Conservation (phyloP, 106 monocot genomes). For the Allium sativum region DNA sequence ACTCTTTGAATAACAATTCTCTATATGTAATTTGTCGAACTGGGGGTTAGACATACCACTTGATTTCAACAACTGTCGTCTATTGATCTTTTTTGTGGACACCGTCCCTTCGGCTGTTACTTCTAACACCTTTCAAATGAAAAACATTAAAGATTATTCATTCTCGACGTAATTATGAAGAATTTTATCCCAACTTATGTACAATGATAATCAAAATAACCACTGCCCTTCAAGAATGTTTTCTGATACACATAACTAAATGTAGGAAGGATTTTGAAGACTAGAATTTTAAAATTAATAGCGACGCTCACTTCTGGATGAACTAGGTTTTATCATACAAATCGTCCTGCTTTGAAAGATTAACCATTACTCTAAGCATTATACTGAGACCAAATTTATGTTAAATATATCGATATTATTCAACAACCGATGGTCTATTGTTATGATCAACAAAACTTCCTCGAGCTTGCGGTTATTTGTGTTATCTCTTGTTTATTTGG, state of each 20-base stretch:
- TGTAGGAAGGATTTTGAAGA: not conserved
- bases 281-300: not conserved
- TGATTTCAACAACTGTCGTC: conserved; percentile 67
- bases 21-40: not conserved
- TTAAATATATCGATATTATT: too few relatives aligned
- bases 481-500: too few relatives aligned
- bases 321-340: too few relatives aligned
- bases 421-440: too few relatives aligned
- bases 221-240: not conserved
- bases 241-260: not conserved
- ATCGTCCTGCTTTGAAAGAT: too few relatives aligned
- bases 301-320: not conserved
- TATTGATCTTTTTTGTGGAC: conserved; percentile 52
- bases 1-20: not conserved
- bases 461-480: too few relatives aligned
- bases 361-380: too few relatives aligned
- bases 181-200: not conserved
- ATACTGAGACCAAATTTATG: too few relatives aligned
- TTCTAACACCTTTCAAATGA: conserved; percentile 50
- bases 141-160: not conserved
- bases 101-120: conserved; percentile 48
- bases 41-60: conserved; percentile 41
- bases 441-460: too few relatives aligned
- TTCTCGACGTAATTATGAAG: not conserved
- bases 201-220: not conserved